phyloP scores from a whole-genome alignment of 768 basidiomycete genomes.

The Leccinum sublutescens region DNA sequence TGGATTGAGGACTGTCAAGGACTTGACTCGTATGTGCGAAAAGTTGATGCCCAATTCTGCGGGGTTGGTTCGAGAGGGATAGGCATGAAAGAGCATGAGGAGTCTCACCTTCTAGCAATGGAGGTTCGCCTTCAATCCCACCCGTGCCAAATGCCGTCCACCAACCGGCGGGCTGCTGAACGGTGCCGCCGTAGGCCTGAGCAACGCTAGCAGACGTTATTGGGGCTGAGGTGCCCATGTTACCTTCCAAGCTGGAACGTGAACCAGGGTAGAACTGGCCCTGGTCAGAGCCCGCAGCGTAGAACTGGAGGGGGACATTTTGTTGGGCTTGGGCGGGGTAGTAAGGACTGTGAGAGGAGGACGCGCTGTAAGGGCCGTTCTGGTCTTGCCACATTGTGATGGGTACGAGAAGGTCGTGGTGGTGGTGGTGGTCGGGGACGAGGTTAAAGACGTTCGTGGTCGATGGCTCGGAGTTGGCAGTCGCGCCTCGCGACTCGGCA shows the following conservation, averaged over 20 bases:
- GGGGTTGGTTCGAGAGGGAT: neutral
- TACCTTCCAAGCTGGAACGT: slow-evolving; percentile 76
- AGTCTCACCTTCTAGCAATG: slow-evolving; percentile 82
- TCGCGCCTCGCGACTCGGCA: slow-evolving; percentile 20
- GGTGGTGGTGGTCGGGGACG: slow-evolving; percentile 3
- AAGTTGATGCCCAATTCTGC: slow-evolving; percentile 98
- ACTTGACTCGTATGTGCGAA: slow-evolving; percentile 90
- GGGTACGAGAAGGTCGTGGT: neutral
- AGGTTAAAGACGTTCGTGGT: slow-evolving; percentile 14
- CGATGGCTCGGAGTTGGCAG: neutral
- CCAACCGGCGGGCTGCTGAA: slow-evolving; percentile 76
- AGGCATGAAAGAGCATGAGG: neutral
- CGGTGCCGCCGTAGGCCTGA: slow-evolving; percentile 65
- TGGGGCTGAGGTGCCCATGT: slow-evolving; percentile 53
- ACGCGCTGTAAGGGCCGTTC: slow-evolving; percentile 52
- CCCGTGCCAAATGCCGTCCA: slow-evolving; percentile 97
- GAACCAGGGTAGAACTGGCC: slow-evolving; percentile 66
- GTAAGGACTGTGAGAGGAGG: slow-evolving; percentile 59
- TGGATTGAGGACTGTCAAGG: slow-evolving; percentile 94
- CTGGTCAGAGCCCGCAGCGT: slow-evolving; percentile 58
- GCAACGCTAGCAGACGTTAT: slow-evolving; percentile 46
- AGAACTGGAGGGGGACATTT: slow-evolving; percentile 72
- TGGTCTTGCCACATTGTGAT: slow-evolving; percentile 74
- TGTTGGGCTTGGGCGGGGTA: slow-evolving; percentile 48
- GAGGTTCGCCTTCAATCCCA: slow-evolving; percentile 94